Evolutionary conservation across 2,329 filamentous ascomycete genomes (phyloP).

Genomic region (Rhynchosporium graminicola): DNA sequence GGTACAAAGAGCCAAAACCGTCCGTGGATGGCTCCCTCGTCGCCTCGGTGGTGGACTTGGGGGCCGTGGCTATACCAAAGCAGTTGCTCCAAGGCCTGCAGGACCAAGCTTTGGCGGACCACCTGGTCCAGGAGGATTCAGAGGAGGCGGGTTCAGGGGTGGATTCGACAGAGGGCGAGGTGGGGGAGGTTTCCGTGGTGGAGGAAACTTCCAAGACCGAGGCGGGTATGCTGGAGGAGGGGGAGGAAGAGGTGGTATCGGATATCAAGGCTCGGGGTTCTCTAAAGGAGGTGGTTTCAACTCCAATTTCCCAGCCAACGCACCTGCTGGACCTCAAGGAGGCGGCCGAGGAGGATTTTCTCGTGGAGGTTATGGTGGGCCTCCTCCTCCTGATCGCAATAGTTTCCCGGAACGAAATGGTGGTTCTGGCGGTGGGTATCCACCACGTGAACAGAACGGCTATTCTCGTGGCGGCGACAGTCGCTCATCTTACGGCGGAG

Average conservation of each 20-base stretch:
- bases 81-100: slow-evolving; percentile 68
- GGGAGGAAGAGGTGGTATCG: slow-evolving; percentile 40
- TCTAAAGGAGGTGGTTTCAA: slow-evolving; percentile 37
- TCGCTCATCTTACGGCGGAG: slow-evolving; percentile 39
- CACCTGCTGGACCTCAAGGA: slow-evolving; percentile 62
- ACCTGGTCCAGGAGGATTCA: slow-evolving; percentile 48
- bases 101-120: slow-evolving; percentile 62
- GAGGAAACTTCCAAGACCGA: slow-evolving; percentile 40
- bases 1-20: slow-evolving; percentile 88
- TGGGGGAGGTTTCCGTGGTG: slow-evolving; percentile 51
- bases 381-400: slow-evolving; percentile 35
- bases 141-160: slow-evolving; percentile 47
- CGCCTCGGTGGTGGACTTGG: slow-evolving; percentile 90
- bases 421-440: slow-evolving; percentile 44
- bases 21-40: slow-evolving; percentile 89
- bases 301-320: slow-evolving; percentile 53
- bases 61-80: slow-evolving; percentile 89
- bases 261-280: slow-evolving; percentile 38
- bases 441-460: slow-evolving; percentile 43
- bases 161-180: slow-evolving; percentile 46
- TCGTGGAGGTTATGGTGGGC: slow-evolving; percentile 37
- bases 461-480: slow-evolving; percentile 42
- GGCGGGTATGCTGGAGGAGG: slow-evolving; percentile 39
- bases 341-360: slow-evolving; percentile 50
- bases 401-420: slow-evolving; percentile 41